Evolutionary conservation across 129 eudicot genomes (phyloP).

Genomic region (Flaveria trinervia): DNA sequence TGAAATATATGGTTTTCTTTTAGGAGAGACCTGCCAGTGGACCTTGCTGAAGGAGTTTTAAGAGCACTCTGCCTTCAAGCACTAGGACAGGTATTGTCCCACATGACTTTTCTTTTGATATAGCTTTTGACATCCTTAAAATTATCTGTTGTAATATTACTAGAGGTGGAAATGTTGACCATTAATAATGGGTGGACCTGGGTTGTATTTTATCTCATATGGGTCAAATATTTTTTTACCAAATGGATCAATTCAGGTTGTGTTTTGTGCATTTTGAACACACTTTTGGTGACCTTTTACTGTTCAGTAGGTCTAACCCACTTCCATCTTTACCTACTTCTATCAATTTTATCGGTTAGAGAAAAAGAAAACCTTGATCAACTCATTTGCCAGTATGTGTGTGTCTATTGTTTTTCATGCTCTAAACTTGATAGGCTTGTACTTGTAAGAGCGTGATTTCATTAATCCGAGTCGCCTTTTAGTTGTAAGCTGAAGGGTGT

Average conservation of each 20-base stretch:
- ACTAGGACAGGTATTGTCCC: slow-evolving; percentile 72
- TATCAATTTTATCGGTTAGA: not conserved
- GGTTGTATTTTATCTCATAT: not conserved
- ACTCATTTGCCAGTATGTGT: not conserved
- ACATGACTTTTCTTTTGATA: slow-evolving; percentile 16
- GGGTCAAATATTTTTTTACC: not conserved
- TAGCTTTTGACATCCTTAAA: not conserved
- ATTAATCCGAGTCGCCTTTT: not conserved
- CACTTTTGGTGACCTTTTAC: not conserved
- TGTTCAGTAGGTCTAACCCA: not conserved
- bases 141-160: not conserved
- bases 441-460: not conserved
- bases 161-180: not conserved
- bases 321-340: not conserved
- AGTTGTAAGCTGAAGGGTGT: not conserved
- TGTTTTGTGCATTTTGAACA: slow-evolving; percentile 9
- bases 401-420: not conserved
- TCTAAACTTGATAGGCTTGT: not conserved
- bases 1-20: slow-evolving; percentile 13
- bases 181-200: not conserved
- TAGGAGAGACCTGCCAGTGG: slow-evolving; percentile 94
- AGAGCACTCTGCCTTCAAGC: slow-evolving; percentile 97
- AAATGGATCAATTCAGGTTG: not conserved
- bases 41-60: slow-evolving; percentile 90
- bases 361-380: not conserved